phyloP scores from a whole-genome alignment of 345 rosid species.

The Anacardium occidentale region DNA sequence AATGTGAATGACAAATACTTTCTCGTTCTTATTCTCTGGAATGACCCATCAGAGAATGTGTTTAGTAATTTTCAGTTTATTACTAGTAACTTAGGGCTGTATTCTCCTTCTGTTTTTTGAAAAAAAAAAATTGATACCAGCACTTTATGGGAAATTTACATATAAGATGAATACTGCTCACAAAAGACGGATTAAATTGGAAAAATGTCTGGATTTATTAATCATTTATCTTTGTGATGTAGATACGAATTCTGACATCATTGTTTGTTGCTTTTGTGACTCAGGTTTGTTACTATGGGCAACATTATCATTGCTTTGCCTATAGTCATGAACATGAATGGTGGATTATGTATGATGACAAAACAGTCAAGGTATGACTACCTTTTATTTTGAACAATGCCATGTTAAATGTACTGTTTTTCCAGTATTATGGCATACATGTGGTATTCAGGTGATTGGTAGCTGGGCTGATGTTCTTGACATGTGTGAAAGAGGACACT shows the following conservation, averaged over 20 bases:
- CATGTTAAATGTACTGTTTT: not conserved
- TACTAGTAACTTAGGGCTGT: no score
- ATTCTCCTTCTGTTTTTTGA: no score
- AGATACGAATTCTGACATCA: not conserved
- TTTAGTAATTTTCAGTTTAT: no score
- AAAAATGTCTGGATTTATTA: not conserved
- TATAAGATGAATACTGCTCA: no score
- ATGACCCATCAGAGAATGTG: no score
- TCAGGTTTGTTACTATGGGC: slow-evolving; percentile 98
- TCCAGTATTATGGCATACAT: slow-evolving; percentile 13
- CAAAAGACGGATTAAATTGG: not conserved
- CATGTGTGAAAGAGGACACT: slow-evolving; percentile 81
- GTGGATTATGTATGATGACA: slow-evolving; percentile 98
- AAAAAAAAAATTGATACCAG: no score
- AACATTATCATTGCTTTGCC: slow-evolving; percentile 97
- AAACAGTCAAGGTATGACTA: slow-evolving; percentile 74
- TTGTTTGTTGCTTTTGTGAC: slow-evolving; percentile 21
- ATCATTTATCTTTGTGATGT: not conserved
- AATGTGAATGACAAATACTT: not conserved
- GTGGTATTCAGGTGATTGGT: slow-evolving; percentile 67
- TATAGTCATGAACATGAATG: slow-evolving; percentile 62
- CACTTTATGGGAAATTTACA: no score
- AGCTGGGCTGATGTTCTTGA: slow-evolving; percentile 77
- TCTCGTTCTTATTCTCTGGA: no score
- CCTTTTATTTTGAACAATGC: slow-evolving; percentile 1